A percentile compares a stretch with the other conserved stretches of the same genome.
phyloP scores from a whole-genome alignment of 1,284 basidiomycete genomes.

The Cerrena zonata region DNA sequence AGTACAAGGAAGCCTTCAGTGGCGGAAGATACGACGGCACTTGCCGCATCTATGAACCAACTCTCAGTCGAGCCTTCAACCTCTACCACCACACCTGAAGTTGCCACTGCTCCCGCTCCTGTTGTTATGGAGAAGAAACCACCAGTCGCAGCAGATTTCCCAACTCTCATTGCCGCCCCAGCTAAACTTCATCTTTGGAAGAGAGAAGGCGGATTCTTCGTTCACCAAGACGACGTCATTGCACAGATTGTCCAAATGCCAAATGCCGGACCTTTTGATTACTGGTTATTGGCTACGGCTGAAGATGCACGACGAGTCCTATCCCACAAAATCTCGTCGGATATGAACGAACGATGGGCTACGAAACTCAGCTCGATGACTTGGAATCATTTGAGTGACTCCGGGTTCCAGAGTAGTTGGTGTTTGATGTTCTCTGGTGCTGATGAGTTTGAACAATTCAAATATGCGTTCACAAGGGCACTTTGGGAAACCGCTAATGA shows the following conservation, averaged over 20 bases:
- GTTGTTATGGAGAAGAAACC: neutral
- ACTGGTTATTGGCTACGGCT: constrained; percentile 58
- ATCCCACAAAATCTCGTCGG: constrained; percentile 56
- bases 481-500: constrained; percentile 83
- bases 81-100: constrained; percentile 14
- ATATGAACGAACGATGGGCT: constrained; percentile 75
- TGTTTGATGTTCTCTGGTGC: constrained; percentile 66
- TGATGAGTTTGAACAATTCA: constrained; percentile 61
- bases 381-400: constrained; percentile 72
- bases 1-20: constrained; percentile 6
- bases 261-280: constrained; percentile 42
- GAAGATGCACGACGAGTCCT: constrained; percentile 48
- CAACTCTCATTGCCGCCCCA: constrained; percentile 37
- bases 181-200: constrained; percentile 75
- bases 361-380: constrained; percentile 68
- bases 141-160: constrained; percentile 17
- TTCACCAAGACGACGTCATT: constrained; percentile 66
- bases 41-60: neutral
- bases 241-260: constrained; percentile 61
- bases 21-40: constrained; percentile 2
- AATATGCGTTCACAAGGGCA: constrained; percentile 62
- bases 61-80: constrained; percentile 1
- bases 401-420: constrained; percentile 72
- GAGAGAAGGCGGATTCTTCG: constrained; percentile 60
- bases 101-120: constrained; percentile 15